phyloP scores from a whole-genome alignment of 306 rosid genomes.

The Quercus variabilis region DNA sequence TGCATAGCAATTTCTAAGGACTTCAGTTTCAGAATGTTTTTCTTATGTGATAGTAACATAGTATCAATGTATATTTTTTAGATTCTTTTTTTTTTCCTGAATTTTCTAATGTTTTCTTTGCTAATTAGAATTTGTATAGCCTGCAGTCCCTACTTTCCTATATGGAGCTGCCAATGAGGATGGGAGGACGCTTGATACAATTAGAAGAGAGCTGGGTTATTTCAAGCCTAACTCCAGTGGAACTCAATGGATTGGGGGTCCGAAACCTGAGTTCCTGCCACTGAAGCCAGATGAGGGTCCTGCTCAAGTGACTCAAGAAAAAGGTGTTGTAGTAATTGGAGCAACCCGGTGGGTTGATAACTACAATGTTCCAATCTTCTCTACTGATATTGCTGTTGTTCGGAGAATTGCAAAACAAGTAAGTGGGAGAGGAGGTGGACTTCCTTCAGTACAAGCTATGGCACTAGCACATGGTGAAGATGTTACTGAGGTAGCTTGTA shows the following conservation, averaged over 20 bases:
- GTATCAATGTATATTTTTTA: conserved; percentile 5
- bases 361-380: conserved; percentile 66
- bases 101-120: conserved; percentile 9
- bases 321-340: conserved; percentile 65
- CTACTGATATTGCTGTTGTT: conserved; percentile 45
- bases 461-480: conserved; percentile 50
- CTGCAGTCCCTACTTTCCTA: conserved; percentile 74
- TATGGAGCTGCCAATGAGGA: conserved; percentile 86
- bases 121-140: conserved; percentile 21
- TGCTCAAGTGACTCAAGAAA: conserved; percentile 36
- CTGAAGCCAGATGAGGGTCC: conserved; percentile 77
- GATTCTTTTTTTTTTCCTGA: not conserved
- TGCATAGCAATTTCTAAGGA: not conserved
- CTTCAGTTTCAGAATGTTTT: not conserved
- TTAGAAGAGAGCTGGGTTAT: conserved; percentile 76
- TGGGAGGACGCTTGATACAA: conserved; percentile 59
- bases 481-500: conserved; percentile 54
- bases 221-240: conserved; percentile 71
- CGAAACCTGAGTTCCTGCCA: conserved; percentile 35
- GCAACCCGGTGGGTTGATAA: conserved; percentile 70
- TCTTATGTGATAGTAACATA: not conserved
- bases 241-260: conserved; percentile 65
- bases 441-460: conserved; percentile 85
- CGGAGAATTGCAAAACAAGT: conserved; percentile 46
- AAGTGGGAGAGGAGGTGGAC: conserved; percentile 51